phyloP scores from a whole-genome alignment of 192 early-diverging fungal species.

The Mortierella antarctica region DNA sequence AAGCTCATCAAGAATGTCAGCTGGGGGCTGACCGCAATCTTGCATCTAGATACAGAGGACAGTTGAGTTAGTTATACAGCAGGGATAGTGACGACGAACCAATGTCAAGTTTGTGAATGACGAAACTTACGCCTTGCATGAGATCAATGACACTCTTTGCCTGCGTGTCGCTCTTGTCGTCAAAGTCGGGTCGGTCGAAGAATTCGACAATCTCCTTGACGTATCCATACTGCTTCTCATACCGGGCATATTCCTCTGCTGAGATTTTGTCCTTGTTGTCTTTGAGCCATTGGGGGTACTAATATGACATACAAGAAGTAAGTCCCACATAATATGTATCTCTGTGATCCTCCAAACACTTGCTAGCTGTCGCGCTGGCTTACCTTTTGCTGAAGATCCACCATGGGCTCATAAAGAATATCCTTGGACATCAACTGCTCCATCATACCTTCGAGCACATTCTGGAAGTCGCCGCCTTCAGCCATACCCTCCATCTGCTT shows the following conservation, averaged over 20 bases:
- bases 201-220: constrained; percentile 84
- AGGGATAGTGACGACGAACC: no score
- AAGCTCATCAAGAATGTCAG: constrained; percentile 87
- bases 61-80: neutral
- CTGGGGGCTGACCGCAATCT: constrained; percentile 95
- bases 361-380: neutral
- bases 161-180: constrained; percentile 75
- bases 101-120: neutral
- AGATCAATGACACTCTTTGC: constrained; percentile 83
- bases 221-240: constrained; percentile 81
- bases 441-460: constrained; percentile 90
- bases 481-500: constrained; percentile 86
- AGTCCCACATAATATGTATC: constrained; percentile 3
- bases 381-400: constrained; percentile 86
- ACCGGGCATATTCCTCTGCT: constrained; percentile 77
- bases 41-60: constrained; percentile 77
- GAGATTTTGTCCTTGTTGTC: constrained; percentile 81
- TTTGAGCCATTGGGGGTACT: constrained; percentile 90
- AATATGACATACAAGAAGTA: neutral
- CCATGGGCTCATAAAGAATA: constrained; percentile 95
- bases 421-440: constrained; percentile 94
- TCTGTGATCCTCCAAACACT: constrained; percentile 8
- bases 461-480: constrained; percentile 83
- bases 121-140: constrained; percentile 84
- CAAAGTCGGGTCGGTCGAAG: constrained; percentile 79